Conservation (phyloP, 345 rosid genomes). For the Salix exigua region DNA sequence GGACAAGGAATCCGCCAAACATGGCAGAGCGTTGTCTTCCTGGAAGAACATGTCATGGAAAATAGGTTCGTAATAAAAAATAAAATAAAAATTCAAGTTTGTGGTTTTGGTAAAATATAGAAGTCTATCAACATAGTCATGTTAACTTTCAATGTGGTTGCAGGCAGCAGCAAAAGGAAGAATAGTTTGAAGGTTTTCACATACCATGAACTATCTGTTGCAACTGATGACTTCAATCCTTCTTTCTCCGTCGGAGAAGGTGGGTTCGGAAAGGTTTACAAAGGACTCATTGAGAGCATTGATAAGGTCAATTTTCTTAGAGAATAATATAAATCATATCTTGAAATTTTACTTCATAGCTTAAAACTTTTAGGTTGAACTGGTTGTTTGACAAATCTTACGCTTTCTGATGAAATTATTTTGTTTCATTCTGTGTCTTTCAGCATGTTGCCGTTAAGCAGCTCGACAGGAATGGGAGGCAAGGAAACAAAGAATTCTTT, state of each 20-base stretch:
- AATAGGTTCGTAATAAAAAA: background rate
- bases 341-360: no score
- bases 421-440: background rate
- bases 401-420: background rate
- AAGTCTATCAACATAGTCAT: background rate
- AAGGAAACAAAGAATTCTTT: conserved; percentile 69
- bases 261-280: conserved; percentile 61
- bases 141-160: background rate
- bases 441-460: conserved; percentile 67
- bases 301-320: conserved; percentile 6
- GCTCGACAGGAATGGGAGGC: conserved; percentile 54
- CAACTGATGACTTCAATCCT: conserved; percentile 51
- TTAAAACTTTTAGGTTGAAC: no score
- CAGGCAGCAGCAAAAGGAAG: conserved; percentile 44
- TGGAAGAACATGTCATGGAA: background rate
- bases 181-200: conserved; percentile 42
- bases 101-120: background rate
- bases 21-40: background rate
- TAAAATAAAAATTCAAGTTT: background rate
- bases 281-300: conserved; percentile 39
- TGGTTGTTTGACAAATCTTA: background rate
- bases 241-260: conserved; percentile 57
- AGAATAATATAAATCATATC: no score
- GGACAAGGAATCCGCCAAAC: background rate
- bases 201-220: conserved; percentile 43